Conservation (phyloP, 2,329 filamentous ascomycete genomes). For the Trichoderma afroharzianum region DNA sequence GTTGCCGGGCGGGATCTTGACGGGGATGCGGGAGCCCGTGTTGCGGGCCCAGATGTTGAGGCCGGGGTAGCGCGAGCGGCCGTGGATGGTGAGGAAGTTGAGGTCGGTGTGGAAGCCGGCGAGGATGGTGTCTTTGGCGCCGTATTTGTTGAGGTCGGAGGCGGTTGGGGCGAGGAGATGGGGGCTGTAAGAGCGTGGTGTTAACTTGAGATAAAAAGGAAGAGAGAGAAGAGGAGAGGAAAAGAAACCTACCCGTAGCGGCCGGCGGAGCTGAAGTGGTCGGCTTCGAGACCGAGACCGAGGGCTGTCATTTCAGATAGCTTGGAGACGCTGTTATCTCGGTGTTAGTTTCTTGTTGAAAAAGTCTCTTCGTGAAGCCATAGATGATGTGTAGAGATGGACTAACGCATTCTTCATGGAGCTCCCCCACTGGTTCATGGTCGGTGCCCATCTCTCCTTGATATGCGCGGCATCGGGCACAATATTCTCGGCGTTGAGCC, state of each 20-base stretch:
- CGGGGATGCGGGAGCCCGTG: constrained; percentile 55
- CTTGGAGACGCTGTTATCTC: constrained; percentile 45
- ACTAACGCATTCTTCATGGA: constrained; percentile 57
- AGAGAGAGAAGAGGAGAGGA: not conserved
- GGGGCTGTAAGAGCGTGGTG: constrained; percentile 37
- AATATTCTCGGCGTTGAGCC: constrained; percentile 53
- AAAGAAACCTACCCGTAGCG: constrained; percentile 47
- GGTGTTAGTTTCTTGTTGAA: not conserved
- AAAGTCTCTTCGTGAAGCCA: not conserved
- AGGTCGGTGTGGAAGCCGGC: constrained; percentile 63
- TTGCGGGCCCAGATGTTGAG: constrained; percentile 63
- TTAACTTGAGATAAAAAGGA: not conserved
- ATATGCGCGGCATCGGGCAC: constrained; percentile 49
- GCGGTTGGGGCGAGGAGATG: constrained; percentile 60
- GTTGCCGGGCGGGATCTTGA: constrained; percentile 56
- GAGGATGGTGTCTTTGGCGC: constrained; percentile 53
- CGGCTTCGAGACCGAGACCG: constrained; percentile 50
- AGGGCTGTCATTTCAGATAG: constrained; percentile 57
- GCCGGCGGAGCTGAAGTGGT: constrained; percentile 53
- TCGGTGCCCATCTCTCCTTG: constrained; percentile 47
- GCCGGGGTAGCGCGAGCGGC: constrained; percentile 58
- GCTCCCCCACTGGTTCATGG: constrained; percentile 55
- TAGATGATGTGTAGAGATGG: not conserved
- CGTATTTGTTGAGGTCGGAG: constrained; percentile 54
- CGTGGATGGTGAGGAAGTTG: constrained; percentile 63